These are phyloP conservation scores for Hansenula anomala DNA, from an alignment of 1,139 yeast species.

Conservation along the genomic window DNA sequence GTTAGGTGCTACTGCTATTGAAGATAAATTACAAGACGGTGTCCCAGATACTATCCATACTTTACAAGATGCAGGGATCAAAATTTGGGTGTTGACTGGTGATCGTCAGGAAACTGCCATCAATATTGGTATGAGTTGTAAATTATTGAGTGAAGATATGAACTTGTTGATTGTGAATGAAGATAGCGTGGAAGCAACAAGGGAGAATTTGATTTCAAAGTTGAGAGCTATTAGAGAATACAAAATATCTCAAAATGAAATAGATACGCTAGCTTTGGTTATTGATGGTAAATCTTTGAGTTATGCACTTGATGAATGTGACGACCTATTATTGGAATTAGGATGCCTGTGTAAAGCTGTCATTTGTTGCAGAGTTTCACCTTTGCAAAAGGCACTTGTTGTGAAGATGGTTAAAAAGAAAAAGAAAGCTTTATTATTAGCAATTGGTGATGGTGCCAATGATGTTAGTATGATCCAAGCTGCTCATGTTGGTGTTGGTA, in stretches of 20 bases:
- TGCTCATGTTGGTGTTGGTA: constrained; percentile 98
- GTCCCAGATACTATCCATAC: constrained; percentile 97
- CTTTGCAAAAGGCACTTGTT: constrained; percentile 93
- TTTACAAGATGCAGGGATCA: constrained; percentile 92
- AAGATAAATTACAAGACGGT: constrained; percentile 95
- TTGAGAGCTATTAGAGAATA: constrained; percentile 70
- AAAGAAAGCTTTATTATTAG: constrained; percentile 72
- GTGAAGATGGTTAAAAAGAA: constrained; percentile 87
- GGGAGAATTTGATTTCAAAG: constrained; percentile 67
- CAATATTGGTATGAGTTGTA: constrained; percentile 97
- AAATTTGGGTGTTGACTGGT: constrained; percentile 97
- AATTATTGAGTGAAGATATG: constrained; percentile 93
- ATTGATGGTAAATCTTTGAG: constrained; percentile 92
- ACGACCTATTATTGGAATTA: constrained; percentile 70
- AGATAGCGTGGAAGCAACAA: constrained; percentile 70
- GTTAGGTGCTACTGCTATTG: constrained; percentile 97
- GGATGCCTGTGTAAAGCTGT: constrained; percentile 93
- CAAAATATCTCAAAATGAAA: constrained; percentile 58
- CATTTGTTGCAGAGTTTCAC: constrained; percentile 96
- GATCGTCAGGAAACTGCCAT: constrained; percentile 99
- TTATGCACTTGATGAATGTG: constrained; percentile 82
- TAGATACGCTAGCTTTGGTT: constrained; percentile 80
- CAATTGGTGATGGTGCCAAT: constrained; percentile 98
- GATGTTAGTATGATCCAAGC: constrained; percentile 99
- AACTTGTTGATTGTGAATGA: constrained; percentile 86